Base-by-base conservation (phyloP, 2,329 filamentous ascomycete genomes). In the Thermomyces lanuginosus region DNA sequence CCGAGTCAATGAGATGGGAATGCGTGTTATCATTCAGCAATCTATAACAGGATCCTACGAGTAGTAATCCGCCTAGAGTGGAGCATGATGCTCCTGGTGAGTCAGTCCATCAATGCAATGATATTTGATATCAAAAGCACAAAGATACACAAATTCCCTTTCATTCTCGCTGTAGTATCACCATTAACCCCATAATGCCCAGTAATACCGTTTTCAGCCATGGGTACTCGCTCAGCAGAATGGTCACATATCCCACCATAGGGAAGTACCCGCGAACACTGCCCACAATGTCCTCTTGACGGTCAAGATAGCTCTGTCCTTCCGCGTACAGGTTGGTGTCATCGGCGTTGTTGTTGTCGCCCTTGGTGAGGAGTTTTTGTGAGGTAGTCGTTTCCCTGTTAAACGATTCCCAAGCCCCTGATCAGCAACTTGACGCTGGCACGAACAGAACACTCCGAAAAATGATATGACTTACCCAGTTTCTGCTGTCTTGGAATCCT, bases 201-300 rank as follows among this genome's bases (percentile, higher is more conserved):
- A 98, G 55, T 74, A 95, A 80, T 14, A 75, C 86, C 22, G 81
- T 91, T 69, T 98, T 98, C 42, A 95, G 53, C 86, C 86, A 95
- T 4, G 89, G 89, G 49, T 98, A 76, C 53, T 98, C 89, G 36
- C 80, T 89, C 36, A 98, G 63, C 53, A 95, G 63, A 42, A 98
- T 98, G 2, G 89, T 98, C 23, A 95, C 84, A 48, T 95, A 95
- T 39, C 89, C 89, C 8, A 95, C 83, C 44, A 89, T 91, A 0
- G 89, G 89, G 31, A 95, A 74, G 51, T 91, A 98, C 19, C 70
- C 89, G 7, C 89, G 63, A 5, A 95, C 89, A 40, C 79, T 92
- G 23, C 89, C 89, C 31, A 98, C 81, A 30, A 98, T 84, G 48
- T 95, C 86, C 47, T 77, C 69, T 39, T 63, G 55, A 32, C 89